Base-by-base conservation (phyloP, 306 rosid species). In the Calophaca sinica region DNA sequence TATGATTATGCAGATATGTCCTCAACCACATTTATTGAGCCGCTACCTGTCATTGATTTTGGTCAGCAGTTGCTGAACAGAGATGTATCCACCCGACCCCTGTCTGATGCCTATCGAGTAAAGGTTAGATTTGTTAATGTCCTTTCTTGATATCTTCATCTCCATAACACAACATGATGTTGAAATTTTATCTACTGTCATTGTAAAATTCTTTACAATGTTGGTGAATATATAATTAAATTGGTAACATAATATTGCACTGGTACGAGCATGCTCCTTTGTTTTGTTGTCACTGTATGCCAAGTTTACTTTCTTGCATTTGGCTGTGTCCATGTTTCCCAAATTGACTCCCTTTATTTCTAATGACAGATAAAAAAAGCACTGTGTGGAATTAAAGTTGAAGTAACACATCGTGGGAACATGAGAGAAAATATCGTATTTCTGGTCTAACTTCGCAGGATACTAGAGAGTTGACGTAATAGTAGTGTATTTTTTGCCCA, bases 351-450 rank as follows among this genome's bases (percentile, higher is more conserved):
- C 0, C 54, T 63, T 10, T 1, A 3, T 73, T 53, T 76, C 9
- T 65, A 46, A 42, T 75, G 36, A 62, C 86, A 96, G 99, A 96
- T 96, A 0, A 96, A 96, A 70, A 96, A 92, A 79, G 99, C 99
- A 1, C 86, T 96, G 0, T 91, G 99, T 0, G 99, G 99, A 12
- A 96, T 96, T 59, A 96, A 85, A 82, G 98, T 96, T 72, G 99
- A 96, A 81, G 99, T 96, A 26, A 96, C 98, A 3, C 99, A 96
- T 42, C 88, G 99, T 8, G 99, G 97, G 9, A 92, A 90, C 50
- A 92, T 96, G 98, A 87, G 99, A 36, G 99, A 44, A 96, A 90
- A 50, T 96, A 96, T 73, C 93, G 99, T 5, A 96, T 96, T 41
- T 88, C 96, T 74, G 97, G 99, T 33, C 71, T 96, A 74, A 96